phyloP scores from a whole-genome alignment of 2,329 filamentous ascomycete species.

The Xylaria sp. region DNA sequence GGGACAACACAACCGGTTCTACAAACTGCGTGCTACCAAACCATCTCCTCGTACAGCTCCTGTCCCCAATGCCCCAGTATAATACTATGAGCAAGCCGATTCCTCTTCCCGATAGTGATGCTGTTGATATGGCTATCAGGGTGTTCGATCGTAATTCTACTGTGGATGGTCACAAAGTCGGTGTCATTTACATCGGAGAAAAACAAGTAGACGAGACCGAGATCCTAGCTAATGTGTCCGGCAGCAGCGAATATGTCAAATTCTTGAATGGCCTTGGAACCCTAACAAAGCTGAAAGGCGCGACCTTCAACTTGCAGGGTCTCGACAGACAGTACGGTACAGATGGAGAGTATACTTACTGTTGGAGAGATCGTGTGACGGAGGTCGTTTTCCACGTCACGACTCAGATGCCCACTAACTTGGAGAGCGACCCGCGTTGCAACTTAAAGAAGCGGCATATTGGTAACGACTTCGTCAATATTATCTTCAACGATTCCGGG shows the following conservation, averaged over 20 bases:
- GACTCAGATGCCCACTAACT: conserved; percentile 95
- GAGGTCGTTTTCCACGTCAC: conserved; percentile 96
- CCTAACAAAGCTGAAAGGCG: conserved; percentile 81
- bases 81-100: conserved; percentile 73
- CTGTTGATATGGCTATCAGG: conserved; percentile 77
- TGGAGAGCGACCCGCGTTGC: conserved; percentile 78
- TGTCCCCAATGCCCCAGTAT: conserved; percentile 70
- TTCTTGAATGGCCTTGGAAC: conserved; percentile 87
- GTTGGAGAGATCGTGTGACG: conserved; percentile 93
- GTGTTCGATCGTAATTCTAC: conserved; percentile 88
- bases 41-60: conserved; percentile 76
- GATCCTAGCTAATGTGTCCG: conserved; percentile 86
- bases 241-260: conserved; percentile 86
- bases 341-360: conserved; percentile 90
- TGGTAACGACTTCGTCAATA: conserved; percentile 97
- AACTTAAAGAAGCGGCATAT: conserved; percentile 93
- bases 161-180: conserved; percentile 94
- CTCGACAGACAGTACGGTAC: conserved; percentile 80
- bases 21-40: conserved; percentile 76
- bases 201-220: conserved; percentile 84
- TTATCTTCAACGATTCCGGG: conserved; percentile 98
- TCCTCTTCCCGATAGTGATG: conserved; percentile 76
- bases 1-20: conserved; percentile 60
- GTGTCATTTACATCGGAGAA: conserved; percentile 91
- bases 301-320: conserved; percentile 92